A percentile compares a stretch with the other conserved stretches of the same genome.
These are phyloP conservation scores for Lodderomyces theae DNA, from an alignment of 1,139 yeast genomes.

Conservation along the genomic window DNA sequence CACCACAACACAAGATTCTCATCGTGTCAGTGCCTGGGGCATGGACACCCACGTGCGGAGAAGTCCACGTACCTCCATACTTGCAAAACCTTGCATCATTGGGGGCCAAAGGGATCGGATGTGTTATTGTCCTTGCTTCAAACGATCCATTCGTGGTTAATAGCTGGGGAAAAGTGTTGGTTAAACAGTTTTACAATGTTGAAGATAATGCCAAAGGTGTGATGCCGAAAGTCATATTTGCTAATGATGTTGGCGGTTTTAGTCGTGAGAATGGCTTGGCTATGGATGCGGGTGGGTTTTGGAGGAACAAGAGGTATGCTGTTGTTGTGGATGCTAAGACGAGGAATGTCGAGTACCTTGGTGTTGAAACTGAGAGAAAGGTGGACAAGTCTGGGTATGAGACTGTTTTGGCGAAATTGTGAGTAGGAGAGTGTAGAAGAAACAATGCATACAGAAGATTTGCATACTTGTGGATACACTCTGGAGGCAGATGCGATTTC, in stretches of 20 bases:
- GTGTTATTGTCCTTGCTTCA: constrained; percentile 64
- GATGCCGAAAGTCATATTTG: constrained; percentile 53
- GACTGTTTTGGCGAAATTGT: constrained; percentile 17
- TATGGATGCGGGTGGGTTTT: constrained; percentile 50
- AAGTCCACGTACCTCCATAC: constrained; percentile 76
- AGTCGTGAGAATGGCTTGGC: constrained; percentile 47
- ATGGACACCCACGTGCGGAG: constrained; percentile 88
- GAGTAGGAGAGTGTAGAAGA: no score
- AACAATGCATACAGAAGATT: no score
- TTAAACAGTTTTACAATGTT: constrained; percentile 21
- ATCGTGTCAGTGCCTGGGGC: constrained; percentile 89
- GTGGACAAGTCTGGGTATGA: constrained; percentile 28
- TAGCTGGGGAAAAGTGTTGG: constrained; percentile 76
- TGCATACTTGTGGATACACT: no score
- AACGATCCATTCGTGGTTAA: constrained; percentile 80
- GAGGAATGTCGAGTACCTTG: constrained; percentile 17
- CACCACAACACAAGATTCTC: constrained; percentile 41
- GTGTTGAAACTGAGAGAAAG: constrained; percentile 28
- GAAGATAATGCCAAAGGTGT: constrained; percentile 17
- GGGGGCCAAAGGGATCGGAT: constrained; percentile 62
- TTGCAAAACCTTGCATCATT: constrained; percentile 50
- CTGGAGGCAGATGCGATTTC: no score
- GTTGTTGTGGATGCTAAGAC: constrained; percentile 49
- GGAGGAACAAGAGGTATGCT: constrained; percentile 74
- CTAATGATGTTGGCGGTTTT: constrained; percentile 60